Evolutionary conservation across 225 moss, liverwort and hornwort genomes (phyloP), one percentile per base, ranked within the genome.

Genomic region (Physcomitrium patens): DNA sequence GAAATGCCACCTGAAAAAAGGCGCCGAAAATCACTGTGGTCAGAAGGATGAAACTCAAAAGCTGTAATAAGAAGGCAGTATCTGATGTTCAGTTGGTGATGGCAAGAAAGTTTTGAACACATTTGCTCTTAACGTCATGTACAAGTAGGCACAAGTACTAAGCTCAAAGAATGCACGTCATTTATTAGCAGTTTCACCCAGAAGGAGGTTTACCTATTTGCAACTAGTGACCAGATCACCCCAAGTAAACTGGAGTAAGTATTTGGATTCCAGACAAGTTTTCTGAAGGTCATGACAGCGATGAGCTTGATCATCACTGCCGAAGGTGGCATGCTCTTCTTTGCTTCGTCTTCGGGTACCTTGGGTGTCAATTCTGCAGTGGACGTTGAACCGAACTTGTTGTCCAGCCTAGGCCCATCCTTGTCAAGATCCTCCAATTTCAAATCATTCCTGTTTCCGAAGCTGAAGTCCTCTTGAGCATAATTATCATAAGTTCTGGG

Each of bases 201-300:
- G 17, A 10, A 60, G 18, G 27, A 23, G n/a, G 2, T 23, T 22
- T 51, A 92, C 96, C 90, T 90, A 93, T 82, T 95, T 16, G 99
- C 91, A 42, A 99, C 53, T 0, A 99, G 76, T 46, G 99, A 91
- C 99, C 99, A 99, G 54, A 83, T 81, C 69, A 99, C 20, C 10
- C 95, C 99, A 17, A 95, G 60, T 50, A 93, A 66, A 75, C 90
- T 99, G 56, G 95, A 88, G 62, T 99, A 99, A 1, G 99, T 95
- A 42, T 99, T 99, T 0, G 99, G 99, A 69, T 99, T 99, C 77
- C 99, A 91, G 31, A 91, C 19, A 19, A 99, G 95, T 77, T 99
- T 99, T 23, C 95, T 80, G 75, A 95, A 90, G 13, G 93, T 91
- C 99, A 99, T 99, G 65, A 90, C 90, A 14, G 90, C 74, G 64